These are phyloP conservation scores for Dysphania ambrosioides DNA, from an alignment of 148 eudicot genomes.

Conservation along the genomic window DNA sequence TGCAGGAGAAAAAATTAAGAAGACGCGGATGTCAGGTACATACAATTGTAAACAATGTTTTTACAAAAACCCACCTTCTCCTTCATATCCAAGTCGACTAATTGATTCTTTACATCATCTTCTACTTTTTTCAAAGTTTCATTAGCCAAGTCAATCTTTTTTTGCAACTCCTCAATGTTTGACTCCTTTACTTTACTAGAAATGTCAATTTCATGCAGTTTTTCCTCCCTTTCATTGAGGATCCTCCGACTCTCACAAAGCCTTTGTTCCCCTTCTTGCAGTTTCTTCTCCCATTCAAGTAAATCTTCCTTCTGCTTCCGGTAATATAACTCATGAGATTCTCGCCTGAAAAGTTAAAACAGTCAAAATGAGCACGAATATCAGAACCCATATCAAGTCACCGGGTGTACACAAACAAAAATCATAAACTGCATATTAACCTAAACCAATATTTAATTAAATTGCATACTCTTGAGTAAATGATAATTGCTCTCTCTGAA, in stretches of 20 bases:
- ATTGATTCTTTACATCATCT: slow-evolving; percentile 47
- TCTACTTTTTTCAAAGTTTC: slow-evolving; percentile 49
- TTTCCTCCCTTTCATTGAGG: slow-evolving; percentile 62
- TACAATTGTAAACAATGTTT: neutral
- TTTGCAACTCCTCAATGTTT: slow-evolving; percentile 50
- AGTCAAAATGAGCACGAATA: slow-evolving; percentile 2
- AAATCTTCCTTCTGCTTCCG: slow-evolving; percentile 68
- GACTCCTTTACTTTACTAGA: slow-evolving; percentile 51
- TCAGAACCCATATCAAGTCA: neutral
- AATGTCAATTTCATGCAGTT: slow-evolving; percentile 47
- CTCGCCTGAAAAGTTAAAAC: slow-evolving; percentile 38
- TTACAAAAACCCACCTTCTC: slow-evolving; percentile 59
- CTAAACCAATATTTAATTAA: neutral
- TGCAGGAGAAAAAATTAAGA: slow-evolving; percentile 6
- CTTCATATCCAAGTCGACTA: slow-evolving; percentile 45
- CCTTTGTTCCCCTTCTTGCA: slow-evolving; percentile 78
- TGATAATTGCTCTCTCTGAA: slow-evolving; percentile 55
- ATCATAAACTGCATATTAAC: slow-evolving; percentile 3
- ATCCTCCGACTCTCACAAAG: slow-evolving; percentile 57
- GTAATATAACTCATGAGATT: slow-evolving; percentile 52
- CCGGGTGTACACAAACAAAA: slow-evolving; percentile 12
- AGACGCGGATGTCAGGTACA: neutral
- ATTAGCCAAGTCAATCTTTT: slow-evolving; percentile 47
- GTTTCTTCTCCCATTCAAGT: slow-evolving; percentile 69
- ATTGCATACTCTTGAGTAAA: slow-evolving; percentile 63